Conservation (phyloP, 2,329 filamentous ascomycete species). For the Ophiostoma himal-ulmi region DNA sequence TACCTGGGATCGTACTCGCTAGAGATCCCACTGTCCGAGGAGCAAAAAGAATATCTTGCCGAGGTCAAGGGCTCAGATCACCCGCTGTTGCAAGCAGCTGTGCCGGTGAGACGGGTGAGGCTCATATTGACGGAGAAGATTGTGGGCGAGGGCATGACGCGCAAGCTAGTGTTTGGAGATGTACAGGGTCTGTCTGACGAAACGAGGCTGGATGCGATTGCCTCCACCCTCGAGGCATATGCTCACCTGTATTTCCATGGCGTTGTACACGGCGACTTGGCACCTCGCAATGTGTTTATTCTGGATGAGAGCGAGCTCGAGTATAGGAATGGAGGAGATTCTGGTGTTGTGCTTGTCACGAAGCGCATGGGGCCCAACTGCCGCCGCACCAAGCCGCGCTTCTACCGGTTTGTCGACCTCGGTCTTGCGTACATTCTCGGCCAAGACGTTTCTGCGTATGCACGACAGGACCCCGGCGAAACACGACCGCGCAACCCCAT, state of each 20-base stretch:
- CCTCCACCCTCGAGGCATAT: constrained; percentile 23
- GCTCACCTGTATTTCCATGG: constrained; percentile 23
- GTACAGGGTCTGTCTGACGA: constrained; percentile 16
- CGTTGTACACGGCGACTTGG: constrained; percentile 24
- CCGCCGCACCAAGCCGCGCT: constrained; percentile 1
- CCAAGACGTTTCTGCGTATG: background rate
- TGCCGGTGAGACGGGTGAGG: constrained; percentile 19
- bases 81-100: background rate
- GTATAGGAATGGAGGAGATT: constrained; percentile 30
- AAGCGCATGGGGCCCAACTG: background rate
- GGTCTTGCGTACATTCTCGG: constrained; percentile 24
- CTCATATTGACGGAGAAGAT: constrained; percentile 22
- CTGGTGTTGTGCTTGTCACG: constrained; percentile 34
- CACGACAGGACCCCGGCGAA: constrained; percentile 13
- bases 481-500: constrained; percentile 25
- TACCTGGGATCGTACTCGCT: constrained; percentile 24
- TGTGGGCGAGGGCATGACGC: constrained; percentile 21
- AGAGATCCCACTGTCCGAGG: constrained; percentile 17
- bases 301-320: background rate
- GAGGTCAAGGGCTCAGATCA: constrained; percentile 4
- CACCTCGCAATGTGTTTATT: constrained; percentile 26
- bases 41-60: constrained; percentile 15
- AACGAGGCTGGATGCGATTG: constrained; percentile 20
- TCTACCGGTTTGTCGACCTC: constrained; percentile 25
- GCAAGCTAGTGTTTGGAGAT: constrained; percentile 22